These are phyloP conservation scores for Boletus insuetus DNA, from an alignment of 768 basidiomycete species.

Conservation along the genomic window DNA sequence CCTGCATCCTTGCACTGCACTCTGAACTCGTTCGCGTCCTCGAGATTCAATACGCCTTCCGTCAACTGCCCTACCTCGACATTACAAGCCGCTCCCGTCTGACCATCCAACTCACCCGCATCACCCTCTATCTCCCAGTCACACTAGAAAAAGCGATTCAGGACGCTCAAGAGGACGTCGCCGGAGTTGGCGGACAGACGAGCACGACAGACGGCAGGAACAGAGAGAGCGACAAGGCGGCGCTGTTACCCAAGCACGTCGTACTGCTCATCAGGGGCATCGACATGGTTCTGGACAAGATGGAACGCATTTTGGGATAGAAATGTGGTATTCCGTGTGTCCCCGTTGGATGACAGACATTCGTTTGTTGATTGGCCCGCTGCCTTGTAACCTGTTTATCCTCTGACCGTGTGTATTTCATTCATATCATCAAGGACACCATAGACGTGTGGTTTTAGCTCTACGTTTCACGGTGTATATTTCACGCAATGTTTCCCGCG, in stretches of 20 bases:
- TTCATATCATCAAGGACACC: background rate
- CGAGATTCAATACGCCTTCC: constrained; percentile 76
- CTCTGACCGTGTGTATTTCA: background rate
- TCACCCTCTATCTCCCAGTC: constrained; percentile 72
- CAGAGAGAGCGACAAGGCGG: constrained; percentile 19
- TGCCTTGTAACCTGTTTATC: background rate
- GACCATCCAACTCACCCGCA: constrained; percentile 73
- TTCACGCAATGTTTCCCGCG: too few relatives aligned
- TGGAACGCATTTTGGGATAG: constrained; percentile 52
- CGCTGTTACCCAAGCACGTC: constrained; percentile 56
- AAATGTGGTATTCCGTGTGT: background rate
- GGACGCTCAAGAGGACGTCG: constrained; percentile 29
- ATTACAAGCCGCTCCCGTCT: constrained; percentile 71
- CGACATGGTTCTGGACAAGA: constrained; percentile 60
- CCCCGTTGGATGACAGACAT: background rate
- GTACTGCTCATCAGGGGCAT: constrained; percentile 59
- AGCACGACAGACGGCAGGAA: constrained; percentile 7
- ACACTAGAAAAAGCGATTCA: constrained; percentile 68
- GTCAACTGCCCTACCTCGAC: constrained; percentile 74
- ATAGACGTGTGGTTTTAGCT: background rate
- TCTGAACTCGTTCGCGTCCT: constrained; percentile 73
- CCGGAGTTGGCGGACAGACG: background rate
- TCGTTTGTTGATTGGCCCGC: background rate
- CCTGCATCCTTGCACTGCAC: constrained; percentile 72
- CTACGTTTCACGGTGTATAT: background rate